phyloP scores from a whole-genome alignment of 1,284 basidiomycete species.

The Hortiboletus rubellus region DNA sequence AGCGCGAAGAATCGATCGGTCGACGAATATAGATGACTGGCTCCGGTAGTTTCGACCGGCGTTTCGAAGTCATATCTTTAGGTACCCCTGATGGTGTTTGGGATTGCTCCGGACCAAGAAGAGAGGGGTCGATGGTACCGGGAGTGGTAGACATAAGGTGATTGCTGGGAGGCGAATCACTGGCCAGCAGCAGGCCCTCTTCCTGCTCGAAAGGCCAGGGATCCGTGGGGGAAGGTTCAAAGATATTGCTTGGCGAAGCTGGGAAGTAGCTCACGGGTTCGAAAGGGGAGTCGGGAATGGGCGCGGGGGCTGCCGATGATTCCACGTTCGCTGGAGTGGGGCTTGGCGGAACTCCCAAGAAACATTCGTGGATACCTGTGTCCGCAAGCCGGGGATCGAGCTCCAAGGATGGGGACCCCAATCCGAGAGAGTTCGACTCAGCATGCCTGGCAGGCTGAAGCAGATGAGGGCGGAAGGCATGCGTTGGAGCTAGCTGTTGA shows the following conservation, averaged over 20 bases:
- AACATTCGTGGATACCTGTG: slow-evolving; percentile 13
- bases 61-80: not conserved
- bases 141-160: not conserved
- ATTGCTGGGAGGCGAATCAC: not conserved
- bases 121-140: slow-evolving; percentile 33
- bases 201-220: slow-evolving; percentile 18
- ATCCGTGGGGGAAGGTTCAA: slow-evolving; percentile 1
- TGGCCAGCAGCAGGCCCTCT: not conserved
- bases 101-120: slow-evolving; percentile 23
- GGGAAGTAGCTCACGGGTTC: not conserved
- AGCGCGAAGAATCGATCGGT: slow-evolving; percentile 23
- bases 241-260: slow-evolving; percentile 2
- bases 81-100: not conserved
- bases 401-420: slow-evolving; percentile 6
- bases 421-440: slow-evolving; percentile 1
- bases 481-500: not conserved
- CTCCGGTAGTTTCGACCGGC: slow-evolving; percentile 20
- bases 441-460: not conserved
- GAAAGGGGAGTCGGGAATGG: slow-evolving; percentile 3
- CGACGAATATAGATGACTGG: slow-evolving; percentile 34
- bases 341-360: slow-evolving; percentile 33
- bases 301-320: not conserved
- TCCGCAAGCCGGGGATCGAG: slow-evolving; percentile 8
- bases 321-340: slow-evolving; percentile 12
- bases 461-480: slow-evolving; percentile 8